These are phyloP conservation scores for Blastocystis sp. DNA, from an alignment of 352 stramenopile genomes.

Conservation along the genomic window DNA sequence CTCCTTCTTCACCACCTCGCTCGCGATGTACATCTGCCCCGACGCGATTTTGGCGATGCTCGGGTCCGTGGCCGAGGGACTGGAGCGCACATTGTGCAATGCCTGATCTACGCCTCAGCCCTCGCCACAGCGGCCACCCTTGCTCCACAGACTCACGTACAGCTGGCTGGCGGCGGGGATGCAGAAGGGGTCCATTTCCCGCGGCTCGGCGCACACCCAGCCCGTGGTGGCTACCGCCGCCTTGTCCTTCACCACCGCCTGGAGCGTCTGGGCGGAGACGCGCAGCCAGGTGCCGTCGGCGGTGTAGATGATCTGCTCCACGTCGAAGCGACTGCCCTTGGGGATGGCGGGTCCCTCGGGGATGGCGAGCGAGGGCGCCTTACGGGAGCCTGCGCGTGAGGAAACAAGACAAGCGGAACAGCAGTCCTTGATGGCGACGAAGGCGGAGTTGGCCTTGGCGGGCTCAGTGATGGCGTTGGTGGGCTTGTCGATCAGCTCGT, in stretches of 20 bases:
- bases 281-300: conserved; percentile 65
- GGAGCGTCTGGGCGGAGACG: conserved; percentile 22
- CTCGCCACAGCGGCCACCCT: neutral
- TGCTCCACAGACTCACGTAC: conserved; percentile 59
- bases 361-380: conserved; percentile 59
- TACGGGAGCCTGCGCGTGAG: conserved; percentile 45
- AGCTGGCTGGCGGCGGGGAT: conserved; percentile 43
- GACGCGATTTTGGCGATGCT: conserved; percentile 64
- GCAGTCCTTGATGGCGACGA: conserved; percentile 36
- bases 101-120: conserved; percentile 43
- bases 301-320: conserved; percentile 67
- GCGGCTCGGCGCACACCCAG: conserved; percentile 60
- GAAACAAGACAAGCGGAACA: neutral
- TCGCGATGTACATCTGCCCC: conserved; percentile 67
- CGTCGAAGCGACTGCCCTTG: conserved; percentile 48
- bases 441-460: conserved; percentile 3
- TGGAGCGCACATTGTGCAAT: conserved; percentile 54
- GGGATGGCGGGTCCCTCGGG: conserved; percentile 27
- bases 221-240: neutral
- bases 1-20: conserved; percentile 58
- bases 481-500: conserved; percentile 39
- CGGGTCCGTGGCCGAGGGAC: conserved; percentile 14
- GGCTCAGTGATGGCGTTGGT: conserved; percentile 17
- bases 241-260: conserved; percentile 25
- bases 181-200: conserved; percentile 60